Evolutionary conservation across 2,329 filamentous ascomycete genomes (phyloP).

Genomic region (Botrytis hyacinthi): DNA sequence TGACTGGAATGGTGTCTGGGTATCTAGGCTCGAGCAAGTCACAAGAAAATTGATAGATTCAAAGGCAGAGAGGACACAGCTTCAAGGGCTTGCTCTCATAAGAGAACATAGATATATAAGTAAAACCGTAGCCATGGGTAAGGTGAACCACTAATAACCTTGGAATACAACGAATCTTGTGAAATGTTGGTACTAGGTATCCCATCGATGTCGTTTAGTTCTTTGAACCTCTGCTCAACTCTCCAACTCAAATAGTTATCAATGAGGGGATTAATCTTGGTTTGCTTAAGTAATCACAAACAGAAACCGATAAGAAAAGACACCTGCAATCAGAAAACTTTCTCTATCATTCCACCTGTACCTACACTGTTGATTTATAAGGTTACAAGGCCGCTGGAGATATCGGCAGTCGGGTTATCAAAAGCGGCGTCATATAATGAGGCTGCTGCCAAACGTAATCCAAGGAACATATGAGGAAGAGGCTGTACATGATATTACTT

Average conservation of each 20-base stretch:
- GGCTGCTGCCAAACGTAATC: slow-evolving; percentile 15
- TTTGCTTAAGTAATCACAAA: background rate
- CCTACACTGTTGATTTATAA: slow-evolving; percentile 8
- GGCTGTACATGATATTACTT: slow-evolving; percentile 3
- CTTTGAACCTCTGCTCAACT: background rate
- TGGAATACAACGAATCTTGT: no score
- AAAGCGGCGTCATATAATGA: slow-evolving; percentile 12
- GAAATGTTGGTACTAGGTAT: background rate
- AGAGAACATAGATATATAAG: background rate
- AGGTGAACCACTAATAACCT: no score
- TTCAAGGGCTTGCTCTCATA: background rate
- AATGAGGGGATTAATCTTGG: background rate
- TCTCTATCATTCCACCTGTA: background rate
- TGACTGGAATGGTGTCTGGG: background rate
- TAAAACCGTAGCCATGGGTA: background rate
- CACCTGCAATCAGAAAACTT: background rate
- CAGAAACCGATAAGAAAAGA: background rate
- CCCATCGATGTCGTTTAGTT: background rate
- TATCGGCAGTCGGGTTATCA: background rate
- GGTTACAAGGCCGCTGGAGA: background rate
- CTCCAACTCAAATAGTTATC: background rate
- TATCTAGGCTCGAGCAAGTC: background rate
- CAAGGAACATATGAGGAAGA: slow-evolving; percentile 10
- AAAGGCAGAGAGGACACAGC: background rate
- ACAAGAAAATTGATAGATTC: no score